Conservation (phyloP, 148 eudicot species). For the Silene latifolia region DNA sequence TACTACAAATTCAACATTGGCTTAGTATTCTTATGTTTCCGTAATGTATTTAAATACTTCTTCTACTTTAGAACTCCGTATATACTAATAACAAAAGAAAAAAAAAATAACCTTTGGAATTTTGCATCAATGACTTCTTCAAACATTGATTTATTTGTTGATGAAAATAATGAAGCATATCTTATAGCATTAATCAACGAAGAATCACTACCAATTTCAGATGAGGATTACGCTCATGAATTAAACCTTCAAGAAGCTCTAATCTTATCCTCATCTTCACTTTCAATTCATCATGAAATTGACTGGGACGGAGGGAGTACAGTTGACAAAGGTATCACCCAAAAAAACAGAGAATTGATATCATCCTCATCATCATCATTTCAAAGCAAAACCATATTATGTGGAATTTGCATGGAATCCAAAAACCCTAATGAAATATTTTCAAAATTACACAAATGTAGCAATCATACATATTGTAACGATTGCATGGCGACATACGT, state of each 20-base stretch:
- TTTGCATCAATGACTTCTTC: slow-evolving; percentile 13
- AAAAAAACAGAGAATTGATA: neutral
- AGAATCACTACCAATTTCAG: slow-evolving; percentile 47
- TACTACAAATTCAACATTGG: too few relatives aligned
- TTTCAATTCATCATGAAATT: neutral
- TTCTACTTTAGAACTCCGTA: too few relatives aligned
- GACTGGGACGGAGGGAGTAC: neutral
- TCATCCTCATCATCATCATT: neutral
- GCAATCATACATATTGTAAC: slow-evolving; percentile 42
- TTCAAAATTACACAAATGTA: slow-evolving; percentile 22
- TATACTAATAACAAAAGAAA: too few relatives aligned
- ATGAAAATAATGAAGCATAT: slow-evolving; percentile 29
- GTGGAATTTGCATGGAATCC: slow-evolving; percentile 61
- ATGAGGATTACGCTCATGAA: slow-evolving; percentile 46
- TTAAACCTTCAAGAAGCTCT: slow-evolving; percentile 57
- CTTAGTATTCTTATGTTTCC: neutral
- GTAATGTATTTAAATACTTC: too few relatives aligned
- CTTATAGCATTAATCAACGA: slow-evolving; percentile 43
- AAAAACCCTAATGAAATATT: slow-evolving; percentile 39
- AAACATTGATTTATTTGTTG: slow-evolving; percentile 28
- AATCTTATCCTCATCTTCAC: slow-evolving; percentile 14
- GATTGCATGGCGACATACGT: slow-evolving; percentile 42
- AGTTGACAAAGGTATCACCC: neutral
- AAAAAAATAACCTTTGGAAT: too few relatives aligned
- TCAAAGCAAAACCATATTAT: slow-evolving; percentile 20